phyloP scores from a whole-genome alignment of 164 flowering plant species.

The grape (Vitis vinifera) region DNA sequence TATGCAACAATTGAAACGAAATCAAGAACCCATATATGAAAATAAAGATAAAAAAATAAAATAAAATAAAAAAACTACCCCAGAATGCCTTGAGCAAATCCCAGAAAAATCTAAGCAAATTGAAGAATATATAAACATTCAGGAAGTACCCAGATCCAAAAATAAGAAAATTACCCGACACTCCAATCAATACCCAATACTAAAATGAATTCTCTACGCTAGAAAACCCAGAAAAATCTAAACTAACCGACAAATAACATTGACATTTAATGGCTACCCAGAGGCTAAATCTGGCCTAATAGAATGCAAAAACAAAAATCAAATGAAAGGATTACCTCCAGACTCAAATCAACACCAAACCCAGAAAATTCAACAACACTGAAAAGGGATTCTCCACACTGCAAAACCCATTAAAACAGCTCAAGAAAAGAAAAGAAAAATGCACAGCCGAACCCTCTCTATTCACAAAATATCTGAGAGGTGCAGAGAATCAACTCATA shows the following conservation, averaged over 20 bases:
- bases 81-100: conserved; percentile 3
- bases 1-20: background rate
- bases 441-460: conserved; percentile 10
- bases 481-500: conserved; percentile 6
- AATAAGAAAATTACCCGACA: too few species aligned
- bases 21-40: background rate
- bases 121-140: background rate
- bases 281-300: conserved; percentile 4
- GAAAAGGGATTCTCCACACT: background rate
- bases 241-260: background rate
- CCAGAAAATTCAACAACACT: conserved; percentile 5
- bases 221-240: background rate
- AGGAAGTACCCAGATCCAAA: too few species aligned
- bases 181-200: too few species aligned
- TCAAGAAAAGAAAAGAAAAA: background rate
- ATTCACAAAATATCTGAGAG: conserved; percentile 2
- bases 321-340: background rate
- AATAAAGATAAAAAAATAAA: background rate
- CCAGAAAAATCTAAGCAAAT: background rate
- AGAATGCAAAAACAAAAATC: background rate
- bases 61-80: too few species aligned
- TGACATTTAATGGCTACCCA: conserved; percentile 1
- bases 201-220: background rate
- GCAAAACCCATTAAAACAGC: conserved; percentile 13
- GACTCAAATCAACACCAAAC: conserved; percentile 1